Percentiles rank a stretch among this genome's conserved stretches.
phyloP scores from a whole-genome alignment of 441 rosid genomes.

The Aleurites moluccanus region DNA sequence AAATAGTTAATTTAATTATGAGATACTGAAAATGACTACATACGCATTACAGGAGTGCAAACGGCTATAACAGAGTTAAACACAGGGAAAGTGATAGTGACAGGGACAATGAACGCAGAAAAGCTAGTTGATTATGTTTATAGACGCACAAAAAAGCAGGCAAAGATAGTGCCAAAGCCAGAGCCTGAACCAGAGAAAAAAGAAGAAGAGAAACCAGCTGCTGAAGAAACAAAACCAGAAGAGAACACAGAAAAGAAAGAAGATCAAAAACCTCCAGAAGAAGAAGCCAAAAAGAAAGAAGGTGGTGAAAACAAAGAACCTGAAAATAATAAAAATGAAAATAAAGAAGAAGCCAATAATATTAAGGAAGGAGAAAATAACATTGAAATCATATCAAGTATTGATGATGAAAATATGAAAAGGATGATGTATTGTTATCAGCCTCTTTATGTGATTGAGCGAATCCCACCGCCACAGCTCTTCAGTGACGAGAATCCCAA shows the following conservation, averaged over 20 bases:
- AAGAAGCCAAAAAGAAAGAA: conserved; percentile 23
- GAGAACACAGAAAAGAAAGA: conserved; percentile 31
- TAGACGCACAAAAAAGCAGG: conserved; percentile 75
- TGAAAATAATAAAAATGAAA: conserved; percentile 11
- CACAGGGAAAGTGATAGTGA: conserved; percentile 67
- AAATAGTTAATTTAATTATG: too few species aligned
- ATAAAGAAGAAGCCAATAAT: conserved; percentile 18
- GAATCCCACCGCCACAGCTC: conserved; percentile 80
- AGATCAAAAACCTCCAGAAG: conserved; percentile 25
- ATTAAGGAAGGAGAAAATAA: conserved; percentile 16
- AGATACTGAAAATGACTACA: too few species aligned
- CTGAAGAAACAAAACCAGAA: conserved; percentile 26
- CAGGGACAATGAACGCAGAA: conserved; percentile 82
- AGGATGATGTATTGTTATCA: conserved; percentile 63
- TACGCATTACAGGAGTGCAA: conserved; percentile 60
- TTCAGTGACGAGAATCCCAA: conserved; percentile 97
- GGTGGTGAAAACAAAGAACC: background rate
- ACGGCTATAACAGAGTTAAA: conserved; percentile 61
- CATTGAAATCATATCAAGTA: background rate
- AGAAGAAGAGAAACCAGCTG: conserved; percentile 40
- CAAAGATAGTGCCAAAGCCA: conserved; percentile 70
- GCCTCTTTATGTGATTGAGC: conserved; percentile 61
- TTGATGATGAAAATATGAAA: conserved; percentile 55
- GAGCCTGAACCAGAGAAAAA: conserved; percentile 44
- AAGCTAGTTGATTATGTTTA: conserved; percentile 82